These are phyloP conservation scores for Aspergillus baeticus DNA, from an alignment of 495 filamentous ascomycete species.

Conservation along the genomic window DNA sequence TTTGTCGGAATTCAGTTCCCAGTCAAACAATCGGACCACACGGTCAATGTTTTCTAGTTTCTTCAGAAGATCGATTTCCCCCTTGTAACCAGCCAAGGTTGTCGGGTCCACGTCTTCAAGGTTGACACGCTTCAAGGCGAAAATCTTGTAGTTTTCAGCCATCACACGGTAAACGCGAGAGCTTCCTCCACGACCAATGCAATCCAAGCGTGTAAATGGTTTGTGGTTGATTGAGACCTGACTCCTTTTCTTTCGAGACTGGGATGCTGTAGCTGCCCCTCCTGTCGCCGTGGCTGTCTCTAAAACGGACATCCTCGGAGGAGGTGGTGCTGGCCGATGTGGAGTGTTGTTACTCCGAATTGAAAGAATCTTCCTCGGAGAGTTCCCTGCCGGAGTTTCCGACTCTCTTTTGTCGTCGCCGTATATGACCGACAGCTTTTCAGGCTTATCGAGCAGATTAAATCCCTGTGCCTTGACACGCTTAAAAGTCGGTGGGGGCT, in stretches of 20 bases:
- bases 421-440: slow-evolving; percentile 52
- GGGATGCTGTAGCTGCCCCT: slow-evolving; percentile 70
- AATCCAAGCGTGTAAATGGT: slow-evolving; percentile 82
- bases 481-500: slow-evolving; percentile 73
- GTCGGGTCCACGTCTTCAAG: slow-evolving; percentile 84
- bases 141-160: slow-evolving; percentile 92
- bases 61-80: slow-evolving; percentile 90
- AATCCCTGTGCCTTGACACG: slow-evolving; percentile 60
- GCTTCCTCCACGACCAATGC: slow-evolving; percentile 87
- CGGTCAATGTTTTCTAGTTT: slow-evolving; percentile 80
- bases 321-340: slow-evolving; percentile 73
- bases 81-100: slow-evolving; percentile 86
- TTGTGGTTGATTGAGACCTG: slow-evolving; percentile 88
- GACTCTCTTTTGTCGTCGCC: slow-evolving; percentile 48
- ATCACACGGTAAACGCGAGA: slow-evolving; percentile 94
- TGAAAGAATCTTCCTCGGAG: slow-evolving; percentile 68
- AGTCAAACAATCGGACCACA: slow-evolving; percentile 87
- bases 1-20: slow-evolving; percentile 87
- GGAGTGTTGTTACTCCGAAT: slow-evolving; percentile 80
- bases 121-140: slow-evolving; percentile 89
- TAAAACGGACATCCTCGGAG: slow-evolving; percentile 93
- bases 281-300: slow-evolving; percentile 86
- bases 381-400: slow-evolving; percentile 46
- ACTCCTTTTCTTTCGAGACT: slow-evolving; percentile 70
- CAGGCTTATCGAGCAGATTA: slow-evolving; percentile 56